Conservation (phyloP, 352 stramenopile genomes). For the Thalassiosira livingstoniorum region DNA sequence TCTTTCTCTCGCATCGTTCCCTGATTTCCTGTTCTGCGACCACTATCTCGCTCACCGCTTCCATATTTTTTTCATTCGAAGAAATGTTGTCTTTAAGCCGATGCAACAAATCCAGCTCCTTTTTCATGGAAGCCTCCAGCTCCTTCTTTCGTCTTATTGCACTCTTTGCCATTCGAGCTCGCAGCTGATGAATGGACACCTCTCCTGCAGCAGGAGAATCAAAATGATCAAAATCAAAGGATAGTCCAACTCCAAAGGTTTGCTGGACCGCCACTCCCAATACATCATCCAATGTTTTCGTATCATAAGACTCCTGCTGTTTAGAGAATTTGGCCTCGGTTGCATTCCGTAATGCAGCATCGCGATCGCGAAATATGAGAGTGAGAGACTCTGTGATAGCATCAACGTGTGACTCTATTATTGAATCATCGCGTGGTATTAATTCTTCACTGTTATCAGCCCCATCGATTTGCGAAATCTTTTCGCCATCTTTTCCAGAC, state of each 20-base stretch:
- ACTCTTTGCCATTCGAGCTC: slow-evolving; percentile 78
- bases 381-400: slow-evolving; percentile 54
- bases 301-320: slow-evolving; percentile 71
- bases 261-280: slow-evolving; percentile 77
- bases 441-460: background rate
- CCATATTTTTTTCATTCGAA: slow-evolving; percentile 23
- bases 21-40: slow-evolving; percentile 27
- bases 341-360: slow-evolving; percentile 56
- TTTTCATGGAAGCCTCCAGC: slow-evolving; percentile 38
- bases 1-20: slow-evolving; percentile 26
- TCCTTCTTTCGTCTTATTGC: slow-evolving; percentile 65
- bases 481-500: no score
- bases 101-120: slow-evolving; percentile 49
- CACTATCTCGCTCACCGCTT: slow-evolving; percentile 41
- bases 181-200: slow-evolving; percentile 65
- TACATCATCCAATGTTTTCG: slow-evolving; percentile 70
- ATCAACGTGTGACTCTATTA: slow-evolving; percentile 43
- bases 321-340: slow-evolving; percentile 63
- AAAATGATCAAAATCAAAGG: slow-evolving; percentile 78
- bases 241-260: slow-evolving; percentile 78
- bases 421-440: slow-evolving; percentile 34
- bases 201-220: slow-evolving; percentile 40
- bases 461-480: no score
- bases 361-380: slow-evolving; percentile 56
- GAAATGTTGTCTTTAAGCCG: slow-evolving; percentile 38